These are phyloP conservation scores for Hypoxylon rickii DNA, from an alignment of 495 filamentous ascomycete species.

Conservation along the genomic window DNA sequence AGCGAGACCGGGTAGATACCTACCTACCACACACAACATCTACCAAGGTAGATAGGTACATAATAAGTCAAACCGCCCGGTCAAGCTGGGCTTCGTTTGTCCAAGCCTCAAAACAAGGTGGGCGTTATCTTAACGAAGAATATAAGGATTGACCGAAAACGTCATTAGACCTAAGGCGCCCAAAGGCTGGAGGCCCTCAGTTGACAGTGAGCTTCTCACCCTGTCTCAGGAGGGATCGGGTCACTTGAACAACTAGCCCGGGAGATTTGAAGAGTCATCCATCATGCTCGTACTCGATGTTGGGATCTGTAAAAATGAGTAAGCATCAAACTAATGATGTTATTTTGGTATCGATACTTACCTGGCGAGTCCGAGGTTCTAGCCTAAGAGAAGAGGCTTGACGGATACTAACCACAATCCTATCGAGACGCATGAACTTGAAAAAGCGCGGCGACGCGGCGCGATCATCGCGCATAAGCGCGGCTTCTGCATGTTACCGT, in stretches of 20 bases:
- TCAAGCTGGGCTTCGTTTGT: conserved; percentile 1
- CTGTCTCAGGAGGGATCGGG: conserved; percentile 22
- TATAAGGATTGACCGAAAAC: conserved; percentile 17
- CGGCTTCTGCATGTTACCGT: too few relatives aligned
- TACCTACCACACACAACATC: neutral
- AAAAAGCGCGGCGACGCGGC: too few relatives aligned
- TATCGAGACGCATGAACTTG: too few relatives aligned
- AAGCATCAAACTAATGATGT: neutral
- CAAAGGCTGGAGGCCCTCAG: conserved; percentile 12
- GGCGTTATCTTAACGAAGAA: conserved; percentile 5
- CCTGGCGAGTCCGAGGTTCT: too few relatives aligned
- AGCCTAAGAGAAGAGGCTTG: too few relatives aligned
- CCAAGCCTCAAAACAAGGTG: conserved; percentile 14
- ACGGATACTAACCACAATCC: too few relatives aligned
- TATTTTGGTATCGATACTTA: too few relatives aligned
- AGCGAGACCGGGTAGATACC: neutral
- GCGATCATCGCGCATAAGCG: too few relatives aligned
- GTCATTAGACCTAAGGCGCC: conserved; percentile 23
- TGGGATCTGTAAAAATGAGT: neutral
- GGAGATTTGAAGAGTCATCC: conserved; percentile 3
- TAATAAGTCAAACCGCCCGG: conserved; percentile 1
- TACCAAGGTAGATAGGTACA: neutral
- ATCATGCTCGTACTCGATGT: too few relatives aligned
- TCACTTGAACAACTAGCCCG: conserved; percentile 14
- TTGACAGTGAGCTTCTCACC: conserved; percentile 19